Evolutionary conservation across 2,329 filamentous ascomycete genomes (phyloP).

Genomic region (Oidium heveae): DNA sequence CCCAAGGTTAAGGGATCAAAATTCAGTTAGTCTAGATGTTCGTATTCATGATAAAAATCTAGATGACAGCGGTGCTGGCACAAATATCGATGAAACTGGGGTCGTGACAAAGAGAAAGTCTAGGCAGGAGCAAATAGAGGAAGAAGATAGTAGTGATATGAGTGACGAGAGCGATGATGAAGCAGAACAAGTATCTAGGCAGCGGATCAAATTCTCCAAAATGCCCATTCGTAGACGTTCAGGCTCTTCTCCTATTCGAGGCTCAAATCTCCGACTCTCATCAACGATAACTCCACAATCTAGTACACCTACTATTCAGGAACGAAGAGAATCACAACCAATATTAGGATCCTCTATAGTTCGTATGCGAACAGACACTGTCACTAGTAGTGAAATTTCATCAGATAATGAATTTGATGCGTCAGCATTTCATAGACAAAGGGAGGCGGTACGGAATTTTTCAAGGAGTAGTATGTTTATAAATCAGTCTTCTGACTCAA

Average conservation of each 20-base stretch:
- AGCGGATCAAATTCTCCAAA: slow-evolving; percentile 89
- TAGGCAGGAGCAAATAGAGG: slow-evolving; percentile 42
- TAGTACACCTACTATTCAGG: slow-evolving; percentile 16
- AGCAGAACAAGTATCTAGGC: slow-evolving; percentile 43
- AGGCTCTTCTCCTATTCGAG: slow-evolving; percentile 66
- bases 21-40: slow-evolving; percentile 31
- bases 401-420: slow-evolving; percentile 59
- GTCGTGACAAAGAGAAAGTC: slow-evolving; percentile 40
- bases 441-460: slow-evolving; percentile 33
- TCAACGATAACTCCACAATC: slow-evolving; percentile 53
- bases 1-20: slow-evolving; percentile 29
- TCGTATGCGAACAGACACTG: slow-evolving; percentile 45
- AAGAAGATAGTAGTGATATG: slow-evolving; percentile 66
- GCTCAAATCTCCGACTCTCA: slow-evolving; percentile 32
- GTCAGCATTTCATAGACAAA: slow-evolving; percentile 35
- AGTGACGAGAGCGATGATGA: slow-evolving; percentile 71
- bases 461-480: slow-evolving; percentile 27
- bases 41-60: slow-evolving; percentile 32
- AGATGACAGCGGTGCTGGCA: slow-evolving; percentile 39
- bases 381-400: slow-evolving; percentile 61
- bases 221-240: slow-evolving; percentile 73
- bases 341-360: slow-evolving; percentile 45
- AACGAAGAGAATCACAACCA: slow-evolving; percentile 43
- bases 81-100: slow-evolving; percentile 41
- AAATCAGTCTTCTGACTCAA: slow-evolving; percentile 26